phyloP scores from a whole-genome alignment of 2,329 filamentous ascomycete species.

The Xylaria digitata region DNA sequence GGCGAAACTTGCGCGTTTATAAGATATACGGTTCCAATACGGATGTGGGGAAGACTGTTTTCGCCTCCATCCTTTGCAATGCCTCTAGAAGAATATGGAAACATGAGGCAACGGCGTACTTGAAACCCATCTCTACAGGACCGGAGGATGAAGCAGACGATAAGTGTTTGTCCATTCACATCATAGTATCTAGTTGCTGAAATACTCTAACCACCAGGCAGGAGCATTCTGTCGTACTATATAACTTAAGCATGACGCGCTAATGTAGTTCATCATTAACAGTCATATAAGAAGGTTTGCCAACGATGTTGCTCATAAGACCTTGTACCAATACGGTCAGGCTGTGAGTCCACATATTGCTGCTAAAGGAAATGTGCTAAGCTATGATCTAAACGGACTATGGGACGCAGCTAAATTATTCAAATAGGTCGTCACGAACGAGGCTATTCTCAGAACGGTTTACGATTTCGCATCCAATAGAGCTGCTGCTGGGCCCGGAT shows the following conservation, averaged over 20 bases:
- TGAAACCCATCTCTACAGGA: slow-evolving; percentile 87
- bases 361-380: slow-evolving; percentile 61
- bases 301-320: slow-evolving; percentile 59
- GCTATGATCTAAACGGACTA: not conserved
- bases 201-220: slow-evolving; percentile 12
- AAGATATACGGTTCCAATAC: slow-evolving; percentile 89
- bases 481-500: slow-evolving; percentile 59
- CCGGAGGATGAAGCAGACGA: slow-evolving; percentile 76
- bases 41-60: slow-evolving; percentile 85
- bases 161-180: slow-evolving; percentile 58
- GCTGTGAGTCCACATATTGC: slow-evolving; percentile 84
- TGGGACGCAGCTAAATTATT: slow-evolving; percentile 54
- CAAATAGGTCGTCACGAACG: slow-evolving; percentile 56
- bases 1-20: slow-evolving; percentile 74
- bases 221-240: not conserved
- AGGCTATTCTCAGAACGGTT: slow-evolving; percentile 62
- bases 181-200: not conserved
- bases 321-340: slow-evolving; percentile 77
- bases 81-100: slow-evolving; percentile 62
- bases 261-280: slow-evolving; percentile 20
- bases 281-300: slow-evolving; percentile 74
- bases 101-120: slow-evolving; percentile 67
- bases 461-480: slow-evolving; percentile 58
- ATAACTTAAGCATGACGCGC: not conserved
- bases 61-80: slow-evolving; percentile 77